A percentile compares a stretch with the other conserved stretches of the same genome.
Evolutionary conservation across 1,139 yeast species (phyloP).

Genomic region (Candida frijolesensis): DNA sequence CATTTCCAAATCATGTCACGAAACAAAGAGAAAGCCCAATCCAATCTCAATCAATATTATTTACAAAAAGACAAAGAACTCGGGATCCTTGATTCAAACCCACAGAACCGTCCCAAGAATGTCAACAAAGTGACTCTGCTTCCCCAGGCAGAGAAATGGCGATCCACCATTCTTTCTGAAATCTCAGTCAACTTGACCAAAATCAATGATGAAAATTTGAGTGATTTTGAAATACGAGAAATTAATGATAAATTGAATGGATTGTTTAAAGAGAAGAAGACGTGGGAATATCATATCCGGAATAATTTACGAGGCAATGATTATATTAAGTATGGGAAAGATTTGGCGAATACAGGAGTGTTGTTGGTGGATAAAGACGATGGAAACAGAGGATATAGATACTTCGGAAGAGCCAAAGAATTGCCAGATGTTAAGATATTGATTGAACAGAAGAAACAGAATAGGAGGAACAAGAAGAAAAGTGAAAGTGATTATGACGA

Average conservation of each 20-base stretch:
- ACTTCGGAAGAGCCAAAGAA: constrained; percentile 84
- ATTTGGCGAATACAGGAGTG: constrained; percentile 28
- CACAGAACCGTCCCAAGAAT: constrained; percentile 62
- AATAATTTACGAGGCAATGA: constrained; percentile 69
- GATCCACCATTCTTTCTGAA: constrained; percentile 66
- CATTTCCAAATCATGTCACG: constrained; percentile 56
- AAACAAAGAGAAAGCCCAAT: constrained; percentile 74
- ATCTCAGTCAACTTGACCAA: constrained; percentile 61
- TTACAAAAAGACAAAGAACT: constrained; percentile 58
- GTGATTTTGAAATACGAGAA: constrained; percentile 67
- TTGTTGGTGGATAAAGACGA: constrained; percentile 20
- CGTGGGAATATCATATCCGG: constrained; percentile 79
- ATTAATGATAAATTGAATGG: constrained; percentile 76
- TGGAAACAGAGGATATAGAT: constrained; percentile 57
- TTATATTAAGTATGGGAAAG: constrained; percentile 36
- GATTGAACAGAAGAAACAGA: constrained; percentile 32
- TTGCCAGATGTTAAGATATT: constrained; percentile 71
- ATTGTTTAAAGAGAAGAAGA: constrained; percentile 62
- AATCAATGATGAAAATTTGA: constrained; percentile 63
- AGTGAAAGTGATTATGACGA: constrained; percentile 21
- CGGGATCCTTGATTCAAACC: constrained; percentile 61
- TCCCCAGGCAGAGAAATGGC: constrained; percentile 77
- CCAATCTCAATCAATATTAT: constrained; percentile 66
- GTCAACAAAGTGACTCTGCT: constrained; percentile 56
- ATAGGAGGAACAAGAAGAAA: constrained; percentile 16